Evolutionary conservation across 441 rosid species (phyloP), one percentile per base, ranked within the genome.

Genomic region (Euphorbia corollata): DNA sequence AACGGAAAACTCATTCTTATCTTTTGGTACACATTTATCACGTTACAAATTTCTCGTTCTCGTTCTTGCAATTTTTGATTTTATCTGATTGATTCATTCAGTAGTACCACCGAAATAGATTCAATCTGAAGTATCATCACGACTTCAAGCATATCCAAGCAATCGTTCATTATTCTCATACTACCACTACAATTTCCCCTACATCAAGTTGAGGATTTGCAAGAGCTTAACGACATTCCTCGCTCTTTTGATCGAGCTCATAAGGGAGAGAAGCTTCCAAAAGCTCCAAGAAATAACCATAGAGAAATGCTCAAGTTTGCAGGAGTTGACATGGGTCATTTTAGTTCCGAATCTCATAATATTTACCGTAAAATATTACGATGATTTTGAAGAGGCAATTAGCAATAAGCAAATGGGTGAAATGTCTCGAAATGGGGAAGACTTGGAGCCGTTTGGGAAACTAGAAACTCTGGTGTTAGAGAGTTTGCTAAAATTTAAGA

Each of bases 291-390:
- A 5, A n/a, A 38, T 64, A 55, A n/a, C 11, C 0, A 12, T 48
- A 18, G 18, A n/a, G 4, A 0, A 5, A n/a, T 64, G 67, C 5
- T 16, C 6, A 16, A 8, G 19, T 48, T 48, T 48, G 67, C 2
- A 8, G 41, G 73, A 69, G 67, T 18, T 62, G 67, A 62, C 73
- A 66, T 50, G 54, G 54, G 54, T 50, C n/a, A 50, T 50, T 50
- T 22, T 50, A 6, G 54, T 50, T 50, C 54, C 67, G 12, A 69
- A 61, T 9, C 58, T 69, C 43, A 54, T n/a, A 18, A 7, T 4
- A 2, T 27, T 69, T 2, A 0, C 8, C 0, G 27, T 69, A 8
- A 18, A 9, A 9, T 6, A 41, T 10, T 41, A 13, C 9, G 47
- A 41, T 0, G 47, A 41, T 0, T 0, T 41, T 9, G 47, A 41